Percentiles rank a stretch among this genome's conserved stretches.
Conservation (phyloP, 2,329 filamentous ascomycete genomes). For the Cladosporium cucumerinum region DNA sequence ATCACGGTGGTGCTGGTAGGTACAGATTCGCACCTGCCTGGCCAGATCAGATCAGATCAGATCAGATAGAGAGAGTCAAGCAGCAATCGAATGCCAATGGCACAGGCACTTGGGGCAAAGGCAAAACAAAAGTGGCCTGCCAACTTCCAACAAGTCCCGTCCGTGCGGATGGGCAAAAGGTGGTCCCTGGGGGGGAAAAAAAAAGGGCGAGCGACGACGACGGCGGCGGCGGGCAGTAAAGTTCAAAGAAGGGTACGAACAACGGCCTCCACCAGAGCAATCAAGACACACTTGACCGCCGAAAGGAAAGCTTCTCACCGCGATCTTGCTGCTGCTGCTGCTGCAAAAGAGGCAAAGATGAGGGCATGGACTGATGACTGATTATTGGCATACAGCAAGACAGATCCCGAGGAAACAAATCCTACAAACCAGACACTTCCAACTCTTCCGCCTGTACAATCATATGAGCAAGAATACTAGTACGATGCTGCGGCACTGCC, state of each 20-base stretch:
- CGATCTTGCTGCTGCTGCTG: not conserved
- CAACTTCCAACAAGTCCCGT: constrained; percentile 1
- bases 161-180: not conserved
- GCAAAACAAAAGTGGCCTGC: constrained; percentile 3
- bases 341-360: too few species aligned
- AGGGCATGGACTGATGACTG: not conserved
- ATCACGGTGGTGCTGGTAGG: not conserved
- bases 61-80: not conserved
- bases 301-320: not conserved
- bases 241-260: not conserved
- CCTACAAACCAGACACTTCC: not conserved
- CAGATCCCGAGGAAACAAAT: not conserved
- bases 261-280: not conserved
- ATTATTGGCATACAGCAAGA: not conserved
- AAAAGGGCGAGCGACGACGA: not conserved
- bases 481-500: not conserved
- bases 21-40: not conserved
- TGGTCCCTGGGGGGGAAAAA: constrained; percentile 6
- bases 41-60: not conserved
- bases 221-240: not conserved
- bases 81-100: not conserved
- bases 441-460: not conserved
- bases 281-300: not conserved
- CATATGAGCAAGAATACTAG: not conserved
- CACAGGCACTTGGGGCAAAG: not conserved